These are phyloP conservation scores for Gentiana dahurica DNA, from an alignment of 257 asterid genomes.

Conservation along the genomic window DNA sequence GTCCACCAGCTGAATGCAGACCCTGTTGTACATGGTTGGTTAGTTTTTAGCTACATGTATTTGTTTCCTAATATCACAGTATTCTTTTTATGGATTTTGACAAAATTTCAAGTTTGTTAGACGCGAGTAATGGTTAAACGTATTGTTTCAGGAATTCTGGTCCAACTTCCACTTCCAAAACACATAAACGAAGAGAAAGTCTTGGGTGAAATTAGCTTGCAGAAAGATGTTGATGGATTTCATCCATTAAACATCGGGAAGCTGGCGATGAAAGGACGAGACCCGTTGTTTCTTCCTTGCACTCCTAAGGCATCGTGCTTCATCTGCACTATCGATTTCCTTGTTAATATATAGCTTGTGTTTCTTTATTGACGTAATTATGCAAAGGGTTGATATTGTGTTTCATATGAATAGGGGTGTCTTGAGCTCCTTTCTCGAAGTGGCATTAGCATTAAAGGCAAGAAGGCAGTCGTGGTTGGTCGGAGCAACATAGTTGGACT, in stretches of 20 bases:
- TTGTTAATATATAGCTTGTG: background rate
- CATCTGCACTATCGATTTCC: background rate
- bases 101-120: background rate
- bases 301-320: slow-evolving; percentile 67
- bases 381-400: background rate
- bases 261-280: slow-evolving; percentile 99
- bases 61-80: background rate
- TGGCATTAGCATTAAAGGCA: slow-evolving; percentile 67
- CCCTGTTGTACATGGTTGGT: slow-evolving; percentile 89
- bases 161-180: slow-evolving; percentile 92
- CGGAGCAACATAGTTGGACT: slow-evolving; percentile 91
- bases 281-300: slow-evolving; percentile 89
- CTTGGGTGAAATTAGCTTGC: slow-evolving; percentile 62
- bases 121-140: no score
- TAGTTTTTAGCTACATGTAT: background rate
- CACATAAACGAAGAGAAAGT: slow-evolving; percentile 85
- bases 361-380: background rate
- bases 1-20: slow-evolving; percentile 74
- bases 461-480: slow-evolving; percentile 91
- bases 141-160: slow-evolving; percentile 62
- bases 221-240: slow-evolving; percentile 93
- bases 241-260: slow-evolving; percentile 93
- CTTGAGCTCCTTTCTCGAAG: slow-evolving; percentile 73
- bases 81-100: background rate
- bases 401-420: slow-evolving; percentile 49